A percentile compares a stretch with the other conserved stretches of the same genome.
Evolutionary conservation across 306 rosid genomes (phyloP).

Genomic region (Trifolium subterraneum): DNA sequence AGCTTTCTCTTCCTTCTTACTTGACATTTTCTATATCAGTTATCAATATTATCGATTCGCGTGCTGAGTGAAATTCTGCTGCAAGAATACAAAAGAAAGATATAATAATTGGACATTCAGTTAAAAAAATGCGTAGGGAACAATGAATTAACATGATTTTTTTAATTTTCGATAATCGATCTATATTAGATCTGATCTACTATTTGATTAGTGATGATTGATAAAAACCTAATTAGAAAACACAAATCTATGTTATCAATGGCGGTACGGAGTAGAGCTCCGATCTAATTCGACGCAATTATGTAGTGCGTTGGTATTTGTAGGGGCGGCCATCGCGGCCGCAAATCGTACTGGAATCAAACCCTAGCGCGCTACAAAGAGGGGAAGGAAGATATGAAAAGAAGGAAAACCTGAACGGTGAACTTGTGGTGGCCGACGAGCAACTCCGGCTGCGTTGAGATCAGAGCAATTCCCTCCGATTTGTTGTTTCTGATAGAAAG

Average conservation of each 20-base stretch:
- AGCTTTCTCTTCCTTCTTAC: conserved; percentile 96
- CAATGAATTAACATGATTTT: neutral
- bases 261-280: neutral
- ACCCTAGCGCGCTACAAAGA: neutral
- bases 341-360: neutral
- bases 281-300: neutral
- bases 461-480: neutral
- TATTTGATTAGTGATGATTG: neutral
- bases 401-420: neutral
- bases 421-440: neutral
- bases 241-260: no score
- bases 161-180: neutral
- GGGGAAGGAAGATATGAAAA: neutral
- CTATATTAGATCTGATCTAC: neutral
- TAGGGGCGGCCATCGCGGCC: no score
- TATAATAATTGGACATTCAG: neutral
- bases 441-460: neutral
- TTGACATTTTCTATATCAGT: conserved; percentile 62
- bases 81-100: neutral
- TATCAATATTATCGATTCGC: neutral
- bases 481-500: neutral
- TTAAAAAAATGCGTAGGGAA: no score
- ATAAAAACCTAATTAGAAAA: no score
- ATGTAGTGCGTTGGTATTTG: no score
- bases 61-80: neutral